Evolutionary conservation across 140 eudicot species (phyloP).

Genomic region (Senecio squalidus): DNA sequence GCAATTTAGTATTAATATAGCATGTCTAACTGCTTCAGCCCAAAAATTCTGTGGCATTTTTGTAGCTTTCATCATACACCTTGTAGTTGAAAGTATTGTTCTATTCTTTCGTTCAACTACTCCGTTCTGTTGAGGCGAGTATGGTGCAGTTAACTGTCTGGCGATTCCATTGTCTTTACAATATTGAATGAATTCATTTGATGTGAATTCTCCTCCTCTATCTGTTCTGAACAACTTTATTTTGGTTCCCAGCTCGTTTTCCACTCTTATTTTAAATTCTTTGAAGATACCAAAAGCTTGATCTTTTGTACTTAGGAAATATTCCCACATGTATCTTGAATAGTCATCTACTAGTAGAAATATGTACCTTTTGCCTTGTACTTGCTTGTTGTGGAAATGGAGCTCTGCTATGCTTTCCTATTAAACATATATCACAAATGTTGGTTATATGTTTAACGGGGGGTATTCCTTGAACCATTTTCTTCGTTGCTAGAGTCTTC

Average conservation of each 20-base stretch:
- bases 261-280: not conserved
- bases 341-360: not conserved
- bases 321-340: not conserved
- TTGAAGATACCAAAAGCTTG: not conserved
- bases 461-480: not conserved
- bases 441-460: not conserved
- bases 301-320: not conserved
- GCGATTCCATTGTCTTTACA: not conserved
- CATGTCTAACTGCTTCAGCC: no score
- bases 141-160: not conserved
- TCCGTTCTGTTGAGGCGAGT: conserved; percentile 4
- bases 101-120: conserved; percentile 4
- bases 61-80: not conserved
- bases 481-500: no score
- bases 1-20: no score
- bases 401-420: no score
- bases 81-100: not conserved
- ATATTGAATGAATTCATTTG: not conserved
- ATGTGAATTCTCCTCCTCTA: not conserved
- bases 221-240: not conserved
- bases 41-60: not conserved
- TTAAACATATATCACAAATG: no score
- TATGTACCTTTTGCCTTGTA: not conserved
- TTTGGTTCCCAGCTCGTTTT: not conserved
- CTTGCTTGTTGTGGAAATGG: no score